Conservation (phyloP, 495 filamentous ascomycete genomes). For the Penicillium crystallinum region DNA sequence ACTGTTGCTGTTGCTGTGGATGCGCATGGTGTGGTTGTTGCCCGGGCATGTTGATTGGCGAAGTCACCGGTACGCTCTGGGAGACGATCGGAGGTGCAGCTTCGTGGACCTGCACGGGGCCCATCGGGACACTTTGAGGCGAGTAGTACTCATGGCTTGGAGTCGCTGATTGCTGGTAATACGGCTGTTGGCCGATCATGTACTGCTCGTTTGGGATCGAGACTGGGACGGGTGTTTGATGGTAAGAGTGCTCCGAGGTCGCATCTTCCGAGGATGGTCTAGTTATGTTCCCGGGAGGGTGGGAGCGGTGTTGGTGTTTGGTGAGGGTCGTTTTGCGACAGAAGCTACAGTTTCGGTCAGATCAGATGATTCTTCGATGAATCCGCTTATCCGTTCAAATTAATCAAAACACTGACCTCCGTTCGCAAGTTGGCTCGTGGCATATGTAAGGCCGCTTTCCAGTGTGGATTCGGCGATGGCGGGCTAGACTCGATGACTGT, state of each 20-base stretch:
- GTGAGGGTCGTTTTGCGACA: conserved; percentile 86
- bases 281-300: conserved; percentile 54
- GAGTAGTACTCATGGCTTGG: conserved; percentile 39
- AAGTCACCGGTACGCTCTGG: conserved; percentile 29
- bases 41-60: conserved; percentile 28
- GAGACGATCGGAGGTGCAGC: conserved; percentile 25
- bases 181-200: conserved; percentile 37
- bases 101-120: conserved; percentile 29
- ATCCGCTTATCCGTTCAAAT: not conserved
- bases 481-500: conserved; percentile 81
- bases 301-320: conserved; percentile 70
- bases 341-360: conserved; percentile 50
- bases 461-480: conserved; percentile 82
- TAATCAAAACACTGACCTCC: conserved; percentile 57
- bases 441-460: conserved; percentile 84
- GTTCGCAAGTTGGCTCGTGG: conserved; percentile 68
- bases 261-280: conserved; percentile 41
- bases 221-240: conserved; percentile 24
- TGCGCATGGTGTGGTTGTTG: conserved; percentile 29
- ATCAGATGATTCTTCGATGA: not conserved
- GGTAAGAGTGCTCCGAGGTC: conserved; percentile 38
- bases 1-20: conserved; percentile 30
- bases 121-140: conserved; percentile 31
- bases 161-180: conserved; percentile 33
- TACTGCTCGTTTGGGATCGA: conserved; percentile 36